phyloP scores from a whole-genome alignment of 2,329 filamentous ascomycete species.

The Rugonectria rugulosa region DNA sequence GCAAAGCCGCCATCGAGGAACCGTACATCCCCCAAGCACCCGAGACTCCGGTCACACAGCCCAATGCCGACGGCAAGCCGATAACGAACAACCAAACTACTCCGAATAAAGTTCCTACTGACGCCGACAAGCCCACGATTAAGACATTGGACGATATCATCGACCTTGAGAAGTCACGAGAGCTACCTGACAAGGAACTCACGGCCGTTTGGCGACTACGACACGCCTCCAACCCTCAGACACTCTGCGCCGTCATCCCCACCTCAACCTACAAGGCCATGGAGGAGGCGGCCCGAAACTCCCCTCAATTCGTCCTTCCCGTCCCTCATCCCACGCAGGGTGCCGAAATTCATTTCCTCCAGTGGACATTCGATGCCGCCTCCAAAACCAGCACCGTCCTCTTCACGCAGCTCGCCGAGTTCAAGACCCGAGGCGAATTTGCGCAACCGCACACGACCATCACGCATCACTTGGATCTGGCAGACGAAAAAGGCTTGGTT shows the following conservation, averaged over 20 bases:
- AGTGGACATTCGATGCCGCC: conserved; percentile 86
- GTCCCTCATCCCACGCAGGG: conserved; percentile 73
- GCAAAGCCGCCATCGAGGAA: conserved; percentile 66
- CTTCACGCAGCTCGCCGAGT: conserved; percentile 94
- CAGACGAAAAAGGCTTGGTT: conserved; percentile 77
- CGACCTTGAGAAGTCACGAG: conserved; percentile 78
- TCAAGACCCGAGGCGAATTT: conserved; percentile 88
- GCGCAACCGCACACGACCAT: conserved; percentile 92
- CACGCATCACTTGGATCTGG: conserved; percentile 88
- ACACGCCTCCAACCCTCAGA: conserved; percentile 75
- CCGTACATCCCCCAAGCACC: conserved; percentile 46
- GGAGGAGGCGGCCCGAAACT: conserved; percentile 71
- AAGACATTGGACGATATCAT: conserved; percentile 65
- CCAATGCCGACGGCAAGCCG: conserved; percentile 34
- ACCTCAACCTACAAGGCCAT: conserved; percentile 77
- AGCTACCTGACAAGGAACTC: conserved; percentile 81
- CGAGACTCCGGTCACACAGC: conserved; percentile 46
- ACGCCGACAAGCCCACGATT: conserved; percentile 43
- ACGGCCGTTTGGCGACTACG: conserved; percentile 89
- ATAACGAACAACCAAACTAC: conserved; percentile 20
- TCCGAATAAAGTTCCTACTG: conserved; percentile 24
- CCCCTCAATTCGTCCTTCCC: conserved; percentile 92
- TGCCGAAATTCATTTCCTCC: conserved; percentile 93
- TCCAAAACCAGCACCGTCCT: conserved; percentile 76
- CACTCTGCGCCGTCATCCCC: conserved; percentile 86